These are phyloP conservation scores for Cryptococcus sp. DNA, from an alignment of 1,284 basidiomycete species.

Conservation along the genomic window DNA sequence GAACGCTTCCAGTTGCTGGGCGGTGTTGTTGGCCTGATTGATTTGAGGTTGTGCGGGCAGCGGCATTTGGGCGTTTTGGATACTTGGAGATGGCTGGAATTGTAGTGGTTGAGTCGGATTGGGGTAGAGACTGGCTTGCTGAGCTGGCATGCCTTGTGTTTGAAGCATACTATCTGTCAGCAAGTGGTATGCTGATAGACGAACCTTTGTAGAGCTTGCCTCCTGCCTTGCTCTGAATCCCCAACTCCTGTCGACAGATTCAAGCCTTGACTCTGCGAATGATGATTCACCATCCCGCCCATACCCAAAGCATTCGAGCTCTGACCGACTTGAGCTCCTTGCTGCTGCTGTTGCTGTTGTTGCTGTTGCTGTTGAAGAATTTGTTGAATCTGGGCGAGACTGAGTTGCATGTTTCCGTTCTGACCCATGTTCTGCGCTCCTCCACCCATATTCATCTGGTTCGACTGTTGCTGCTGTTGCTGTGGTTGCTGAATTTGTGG, in stretches of 20 bases:
- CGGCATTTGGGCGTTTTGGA: neutral
- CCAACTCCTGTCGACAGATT: neutral
- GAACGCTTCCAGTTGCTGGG: neutral
- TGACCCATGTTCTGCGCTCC: too few relatives aligned
- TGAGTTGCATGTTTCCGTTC: neutral
- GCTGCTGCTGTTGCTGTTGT: constrained; percentile 5
- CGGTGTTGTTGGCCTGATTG: neutral
- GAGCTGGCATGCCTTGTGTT: neutral
- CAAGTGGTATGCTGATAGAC: too few relatives aligned
- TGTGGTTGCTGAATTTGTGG: constrained; percentile 3
- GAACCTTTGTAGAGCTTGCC: neutral
- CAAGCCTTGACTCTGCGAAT: neutral
- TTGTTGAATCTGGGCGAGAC: constrained; percentile 4
- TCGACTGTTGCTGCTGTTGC: constrained; percentile 3
- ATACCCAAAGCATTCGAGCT: constrained; percentile 1
- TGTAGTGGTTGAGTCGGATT: neutral
- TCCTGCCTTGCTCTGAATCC: neutral
- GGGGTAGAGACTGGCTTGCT: neutral
- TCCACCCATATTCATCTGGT: neutral
- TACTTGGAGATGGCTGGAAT: neutral
- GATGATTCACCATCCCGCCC: constrained; percentile 4
- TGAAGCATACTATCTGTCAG: neutral
- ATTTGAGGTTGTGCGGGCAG: neutral
- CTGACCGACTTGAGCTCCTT: neutral
- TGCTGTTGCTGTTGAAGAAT: constrained; percentile 5